A percentile compares a stretch with the other conserved stretches of the same genome.
Conservation (phyloP, 2,329 filamentous ascomycete species). For the Byssothecium circinans region DNA sequence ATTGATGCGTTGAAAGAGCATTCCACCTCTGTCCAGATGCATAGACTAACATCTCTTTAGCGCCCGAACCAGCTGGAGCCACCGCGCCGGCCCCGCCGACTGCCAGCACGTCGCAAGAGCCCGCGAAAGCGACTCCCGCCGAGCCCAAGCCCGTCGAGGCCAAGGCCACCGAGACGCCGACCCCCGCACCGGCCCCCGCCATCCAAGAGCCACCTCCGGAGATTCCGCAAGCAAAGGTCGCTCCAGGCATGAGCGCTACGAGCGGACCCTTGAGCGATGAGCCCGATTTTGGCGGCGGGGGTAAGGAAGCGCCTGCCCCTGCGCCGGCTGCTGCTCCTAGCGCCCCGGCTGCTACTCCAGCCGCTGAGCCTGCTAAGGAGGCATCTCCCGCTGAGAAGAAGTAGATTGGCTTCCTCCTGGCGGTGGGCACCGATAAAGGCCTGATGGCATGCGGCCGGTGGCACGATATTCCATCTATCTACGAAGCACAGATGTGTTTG, state of each 20-base stretch:
- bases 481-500: too few relatives aligned
- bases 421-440: too few relatives aligned
- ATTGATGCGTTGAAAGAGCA: too few relatives aligned
- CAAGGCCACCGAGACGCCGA: slow-evolving; percentile 17
- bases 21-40: slow-evolving; percentile 6
- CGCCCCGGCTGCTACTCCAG: slow-evolving; percentile 15
- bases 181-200: slow-evolving; percentile 16
- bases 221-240: slow-evolving; percentile 30
- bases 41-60: slow-evolving; percentile 28
- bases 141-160: slow-evolving; percentile 22
- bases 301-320: slow-evolving; percentile 17
- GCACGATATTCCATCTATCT: too few relatives aligned
- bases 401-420: slow-evolving; percentile 4
- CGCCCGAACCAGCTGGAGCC: slow-evolving; percentile 37
- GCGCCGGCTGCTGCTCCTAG: slow-evolving; percentile 6
- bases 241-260: slow-evolving; percentile 44
- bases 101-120: slow-evolving; percentile 27
- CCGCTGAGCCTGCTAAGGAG: slow-evolving; percentile 14
- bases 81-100: slow-evolving; percentile 33
- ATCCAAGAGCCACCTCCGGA: slow-evolving; percentile 23
- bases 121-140: slow-evolving; percentile 16
- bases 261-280: slow-evolving; percentile 42
- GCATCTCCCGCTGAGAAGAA: slow-evolving; percentile 20
- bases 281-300: slow-evolving; percentile 29
- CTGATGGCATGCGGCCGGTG: too few relatives aligned